Conservation (phyloP, 2,329 filamentous ascomycete genomes). For the Magnaporthiopsis rhizophila region DNA sequence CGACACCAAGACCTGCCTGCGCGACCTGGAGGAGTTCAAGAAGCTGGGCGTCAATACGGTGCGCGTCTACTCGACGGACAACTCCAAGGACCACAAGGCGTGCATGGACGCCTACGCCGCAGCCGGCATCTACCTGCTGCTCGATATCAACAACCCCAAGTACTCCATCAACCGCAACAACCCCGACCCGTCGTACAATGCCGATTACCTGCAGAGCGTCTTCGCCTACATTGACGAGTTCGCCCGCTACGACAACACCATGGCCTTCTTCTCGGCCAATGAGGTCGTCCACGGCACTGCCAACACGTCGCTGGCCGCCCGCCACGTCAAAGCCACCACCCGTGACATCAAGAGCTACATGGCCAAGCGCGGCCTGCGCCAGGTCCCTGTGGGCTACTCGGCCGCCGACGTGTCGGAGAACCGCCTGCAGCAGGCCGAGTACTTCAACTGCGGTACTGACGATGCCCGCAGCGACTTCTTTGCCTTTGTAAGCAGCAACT, state of each 20-base stretch:
- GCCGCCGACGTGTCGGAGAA: conserved; percentile 77
- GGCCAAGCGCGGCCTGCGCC: conserved; percentile 50
- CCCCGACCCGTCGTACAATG: conserved; percentile 76
- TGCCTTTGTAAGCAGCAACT: conserved; percentile 46
- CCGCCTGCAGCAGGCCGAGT: conserved; percentile 76
- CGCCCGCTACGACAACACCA: conserved; percentile 73
- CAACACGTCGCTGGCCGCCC: conserved; percentile 56
- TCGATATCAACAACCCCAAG: conserved; percentile 83
- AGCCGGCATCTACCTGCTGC: conserved; percentile 84
- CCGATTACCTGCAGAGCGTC: conserved; percentile 72
- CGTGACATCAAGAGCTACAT: conserved; percentile 71
- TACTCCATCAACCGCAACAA: conserved; percentile 78
- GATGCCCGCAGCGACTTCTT: conserved; percentile 84
- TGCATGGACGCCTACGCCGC: conserved; percentile 78
- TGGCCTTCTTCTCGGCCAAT: conserved; percentile 79
- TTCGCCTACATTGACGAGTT: conserved; percentile 87
- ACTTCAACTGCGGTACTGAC: conserved; percentile 89
- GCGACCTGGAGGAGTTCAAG: conserved; percentile 76
- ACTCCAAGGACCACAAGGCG: conserved; percentile 68
- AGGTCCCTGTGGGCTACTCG: conserved; percentile 67
- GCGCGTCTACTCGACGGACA: conserved; percentile 89
- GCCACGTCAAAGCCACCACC: conserved; percentile 71
- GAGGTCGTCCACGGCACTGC: conserved; percentile 66
- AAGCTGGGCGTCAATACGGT: conserved; percentile 84
- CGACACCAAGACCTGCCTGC: conserved; percentile 60